Evolutionary conservation across 805 yeast species (phyloP), one percentile per base, ranked within the genome.

Genomic region (Candida ipomoeae): DNA sequence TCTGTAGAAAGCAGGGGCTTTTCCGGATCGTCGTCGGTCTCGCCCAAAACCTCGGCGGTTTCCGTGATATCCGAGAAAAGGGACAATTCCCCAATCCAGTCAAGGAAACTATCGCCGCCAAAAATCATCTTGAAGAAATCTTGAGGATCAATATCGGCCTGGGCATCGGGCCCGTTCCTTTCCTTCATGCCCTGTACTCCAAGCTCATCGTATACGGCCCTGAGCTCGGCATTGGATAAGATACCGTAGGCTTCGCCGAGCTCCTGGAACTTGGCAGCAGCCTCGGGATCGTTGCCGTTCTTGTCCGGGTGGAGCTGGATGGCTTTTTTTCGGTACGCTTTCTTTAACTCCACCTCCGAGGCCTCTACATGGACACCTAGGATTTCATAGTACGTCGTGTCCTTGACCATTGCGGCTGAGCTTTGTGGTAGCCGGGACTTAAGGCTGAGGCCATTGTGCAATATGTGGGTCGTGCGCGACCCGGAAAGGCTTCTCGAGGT

Each of bases 201-300:
- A 55, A 82, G 79, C 65, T 85, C 82, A 62, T 94, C 98, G 65
- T 94, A 94, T 13, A 82, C 74, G 21, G 75, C 73, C 53, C 97
- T 80, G 48, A 86, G 69, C 7, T 77, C 79, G 0, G 80, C 73
- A 65, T 94, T 94, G 61, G 86, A 85, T 53, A 94, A 71, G 0
- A 94, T 88, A 57, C 87, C 90, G 59, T 86, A 87, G 0, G 92
- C 92, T 56, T 72, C 77, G 5, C 74, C 78, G 37, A 73, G 53
- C 50, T 80, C 87, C 68, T 94, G 97, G 69, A 94, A 94, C 60
- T 85, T 84, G 46, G 79, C 81, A 13, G 92, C 89, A 14, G 99
- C 99, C 11, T 81, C 79, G 38, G 94, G 95, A 65, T 94, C 96
- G 61, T 87, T 84, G n/a, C 96, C 96, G 63, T 92, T 89, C 73